Percentiles rank a stretch among this genome's conserved stretches.
Evolutionary conservation across 768 basidiomycete species (phyloP).

Genomic region (Phlegmacium glaucopus): DNA sequence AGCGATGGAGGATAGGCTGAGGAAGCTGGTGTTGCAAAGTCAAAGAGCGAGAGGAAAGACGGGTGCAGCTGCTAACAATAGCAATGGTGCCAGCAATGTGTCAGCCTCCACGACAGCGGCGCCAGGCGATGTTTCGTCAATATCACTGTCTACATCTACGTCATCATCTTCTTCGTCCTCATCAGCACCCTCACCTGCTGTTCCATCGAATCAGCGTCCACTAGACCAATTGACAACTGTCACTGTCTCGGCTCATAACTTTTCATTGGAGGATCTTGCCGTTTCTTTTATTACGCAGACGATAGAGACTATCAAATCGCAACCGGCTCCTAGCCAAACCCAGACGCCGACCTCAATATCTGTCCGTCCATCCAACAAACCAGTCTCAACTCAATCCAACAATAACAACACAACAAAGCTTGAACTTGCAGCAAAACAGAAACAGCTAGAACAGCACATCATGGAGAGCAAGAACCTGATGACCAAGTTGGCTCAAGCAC

Average conservation of each 20-base stretch:
- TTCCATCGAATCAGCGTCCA: neutral
- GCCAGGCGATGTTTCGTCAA: neutral
- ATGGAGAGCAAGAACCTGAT: constrained; percentile 51
- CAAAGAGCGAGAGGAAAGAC: constrained; percentile 24
- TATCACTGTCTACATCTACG: neutral
- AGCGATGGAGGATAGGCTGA: constrained; percentile 39
- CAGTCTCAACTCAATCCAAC: neutral
- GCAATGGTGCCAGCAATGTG: neutral
- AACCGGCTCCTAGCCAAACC: constrained; percentile 4
- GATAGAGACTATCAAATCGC: constrained; percentile 41
- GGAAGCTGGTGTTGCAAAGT: constrained; percentile 38
- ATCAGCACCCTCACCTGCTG: neutral
- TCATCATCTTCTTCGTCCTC: neutral
- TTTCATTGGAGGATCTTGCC: constrained; percentile 51
- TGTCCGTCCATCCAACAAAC: constrained; percentile 6
- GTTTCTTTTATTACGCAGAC: constrained; percentile 57
- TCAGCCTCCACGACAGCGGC: neutral
- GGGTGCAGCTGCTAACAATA: neutral
- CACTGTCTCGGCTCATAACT: constrained; percentile 15
- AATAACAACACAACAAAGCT: constrained; percentile 8
- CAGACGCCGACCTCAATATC: constrained; percentile 1
- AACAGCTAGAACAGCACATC: constrained; percentile 47
- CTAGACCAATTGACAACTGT: neutral
- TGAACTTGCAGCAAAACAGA: constrained; percentile 46
- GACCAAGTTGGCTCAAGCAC: constrained; percentile 39